Evolutionary conservation across 345 rosid species (phyloP).

Genomic region (Linum trigynum): DNA sequence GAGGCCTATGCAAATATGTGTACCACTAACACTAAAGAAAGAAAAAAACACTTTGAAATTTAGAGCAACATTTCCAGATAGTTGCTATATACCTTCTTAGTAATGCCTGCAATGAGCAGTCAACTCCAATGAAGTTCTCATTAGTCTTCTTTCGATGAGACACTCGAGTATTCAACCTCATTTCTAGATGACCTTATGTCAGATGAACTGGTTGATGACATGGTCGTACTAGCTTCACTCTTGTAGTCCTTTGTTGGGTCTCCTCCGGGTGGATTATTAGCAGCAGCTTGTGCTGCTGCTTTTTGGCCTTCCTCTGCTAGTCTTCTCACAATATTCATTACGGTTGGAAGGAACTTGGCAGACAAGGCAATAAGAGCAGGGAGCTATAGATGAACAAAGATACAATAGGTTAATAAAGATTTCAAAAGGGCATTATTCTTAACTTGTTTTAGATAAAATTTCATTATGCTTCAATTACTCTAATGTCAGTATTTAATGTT

Average conservation of each 20-base stretch:
- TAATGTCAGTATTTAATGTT: too few relatives aligned
- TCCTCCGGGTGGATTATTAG: slow-evolving; percentile 24
- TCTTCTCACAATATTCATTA: slow-evolving; percentile 80
- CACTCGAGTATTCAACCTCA: too few relatives aligned
- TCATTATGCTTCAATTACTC: too few relatives aligned
- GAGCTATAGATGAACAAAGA: slow-evolving; percentile 36
- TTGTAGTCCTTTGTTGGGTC: slow-evolving; percentile 5
- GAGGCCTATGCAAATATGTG: too few relatives aligned
- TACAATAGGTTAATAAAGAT: too few relatives aligned
- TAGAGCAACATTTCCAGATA: too few relatives aligned
- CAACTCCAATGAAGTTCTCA: not conserved
- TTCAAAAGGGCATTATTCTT: too few relatives aligned
- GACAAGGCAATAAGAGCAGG: slow-evolving; percentile 77
- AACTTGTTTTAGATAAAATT: too few relatives aligned
- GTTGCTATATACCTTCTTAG: too few relatives aligned
- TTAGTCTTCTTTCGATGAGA: slow-evolving; percentile 45
- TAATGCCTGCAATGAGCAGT: too few relatives aligned
- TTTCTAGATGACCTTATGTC: slow-evolving; percentile 7
- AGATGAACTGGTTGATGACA: slow-evolving; percentile 35
- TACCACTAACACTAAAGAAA: too few relatives aligned
- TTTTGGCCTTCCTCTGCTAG: slow-evolving; percentile 67
- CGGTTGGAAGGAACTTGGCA: slow-evolving; percentile 71
- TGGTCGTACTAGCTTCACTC: slow-evolving; percentile 33
- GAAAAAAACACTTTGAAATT: too few relatives aligned
- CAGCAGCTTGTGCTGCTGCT: slow-evolving; percentile 34